These are phyloP conservation scores for Corymbia citriodora DNA, from an alignment of 441 rosid genomes.

Conservation along the genomic window DNA sequence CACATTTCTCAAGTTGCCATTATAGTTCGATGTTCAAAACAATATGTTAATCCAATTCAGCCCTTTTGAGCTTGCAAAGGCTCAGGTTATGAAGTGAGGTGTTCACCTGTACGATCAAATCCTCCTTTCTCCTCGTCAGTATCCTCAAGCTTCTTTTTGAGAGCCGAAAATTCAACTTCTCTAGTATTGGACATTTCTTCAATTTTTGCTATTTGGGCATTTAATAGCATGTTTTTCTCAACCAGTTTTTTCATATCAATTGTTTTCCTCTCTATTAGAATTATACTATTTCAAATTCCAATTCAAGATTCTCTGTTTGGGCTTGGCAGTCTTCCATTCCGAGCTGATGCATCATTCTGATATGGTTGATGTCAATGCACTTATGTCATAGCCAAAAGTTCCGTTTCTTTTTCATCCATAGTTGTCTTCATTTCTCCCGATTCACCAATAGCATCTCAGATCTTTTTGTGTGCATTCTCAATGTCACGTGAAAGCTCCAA, in stretches of 20 bases:
- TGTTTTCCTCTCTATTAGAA: conserved; percentile 44
- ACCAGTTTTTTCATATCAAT: conserved; percentile 1
- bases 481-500: conserved; percentile 45
- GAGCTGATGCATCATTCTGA: conserved; percentile 22
- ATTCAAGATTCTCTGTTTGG: not conserved
- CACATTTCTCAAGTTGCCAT: conserved; percentile 45
- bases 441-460: conserved; percentile 31
- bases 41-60: conserved; percentile 36
- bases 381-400: conserved; percentile 39
- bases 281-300: conserved; percentile 22
- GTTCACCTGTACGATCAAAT: too few species aligned
- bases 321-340: not conserved
- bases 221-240: conserved; percentile 23
- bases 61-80: conserved; percentile 24
- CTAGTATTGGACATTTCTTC: conserved; percentile 34
- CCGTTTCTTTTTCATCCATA: conserved; percentile 43
- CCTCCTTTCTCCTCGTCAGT: not conserved
- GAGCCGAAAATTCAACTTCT: conserved; percentile 7
- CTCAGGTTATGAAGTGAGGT: not conserved
- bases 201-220: conserved; percentile 28
- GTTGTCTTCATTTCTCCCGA: conserved; percentile 38
- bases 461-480: conserved; percentile 29
- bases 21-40: conserved; percentile 39
- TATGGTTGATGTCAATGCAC: conserved; percentile 30
- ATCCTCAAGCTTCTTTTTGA: not conserved